Evolutionary conservation across 495 filamentous ascomycete species (phyloP).

Genomic region (Physcia stellaris): DNA sequence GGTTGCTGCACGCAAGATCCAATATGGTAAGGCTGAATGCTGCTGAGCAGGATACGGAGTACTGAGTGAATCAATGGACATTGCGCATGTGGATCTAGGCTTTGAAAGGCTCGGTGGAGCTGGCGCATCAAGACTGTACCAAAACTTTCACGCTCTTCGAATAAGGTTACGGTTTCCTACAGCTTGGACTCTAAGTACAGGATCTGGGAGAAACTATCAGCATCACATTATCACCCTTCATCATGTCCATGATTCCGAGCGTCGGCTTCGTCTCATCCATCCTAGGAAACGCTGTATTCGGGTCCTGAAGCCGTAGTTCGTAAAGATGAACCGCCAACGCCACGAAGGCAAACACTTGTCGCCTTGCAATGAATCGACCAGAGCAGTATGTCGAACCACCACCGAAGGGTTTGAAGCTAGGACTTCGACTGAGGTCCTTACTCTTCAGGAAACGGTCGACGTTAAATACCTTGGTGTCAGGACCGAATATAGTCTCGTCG

Average conservation of each 20-base stretch:
- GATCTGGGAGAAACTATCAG: too few relatives aligned
- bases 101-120: too few relatives aligned
- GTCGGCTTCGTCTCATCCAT: slow-evolving; percentile 6
- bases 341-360: slow-evolving; percentile 23
- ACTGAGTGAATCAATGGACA: too few relatives aligned
- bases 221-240: slow-evolving; percentile 2
- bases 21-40: too few relatives aligned
- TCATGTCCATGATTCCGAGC: slow-evolving; percentile 4
- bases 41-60: too few relatives aligned
- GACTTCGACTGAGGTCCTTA: slow-evolving; percentile 5
- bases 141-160: too few relatives aligned
- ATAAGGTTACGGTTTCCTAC: too few relatives aligned
- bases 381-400: slow-evolving; percentile 28
- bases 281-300: slow-evolving; percentile 2
- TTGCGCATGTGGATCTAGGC: too few relatives aligned
- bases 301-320: slow-evolving; percentile 4
- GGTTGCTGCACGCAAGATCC: too few relatives aligned
- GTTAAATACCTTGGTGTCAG: slow-evolving; percentile 12
- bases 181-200: too few relatives aligned
- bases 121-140: too few relatives aligned
- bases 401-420: slow-evolving; percentile 23
- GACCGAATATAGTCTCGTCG: slow-evolving; percentile 10
- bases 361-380: slow-evolving; percentile 28
- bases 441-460: slow-evolving; percentile 14
- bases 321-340: slow-evolving; percentile 17